Evolutionary conservation across 1,284 basidiomycete genomes (phyloP).

Genomic region (Phenoliferia sp.): DNA sequence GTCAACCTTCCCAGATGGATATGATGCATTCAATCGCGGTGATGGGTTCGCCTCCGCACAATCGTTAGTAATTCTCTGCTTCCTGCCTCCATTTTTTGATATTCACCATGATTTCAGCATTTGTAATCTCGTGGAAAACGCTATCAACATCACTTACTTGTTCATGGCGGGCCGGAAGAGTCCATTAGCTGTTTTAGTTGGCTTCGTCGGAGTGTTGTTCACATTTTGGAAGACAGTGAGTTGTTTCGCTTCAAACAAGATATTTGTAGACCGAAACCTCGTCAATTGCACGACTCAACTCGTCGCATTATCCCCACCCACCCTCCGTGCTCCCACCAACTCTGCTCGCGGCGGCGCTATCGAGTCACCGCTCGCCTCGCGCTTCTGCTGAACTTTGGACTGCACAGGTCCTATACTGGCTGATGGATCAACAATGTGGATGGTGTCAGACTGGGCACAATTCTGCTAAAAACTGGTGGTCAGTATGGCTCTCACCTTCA

Average conservation of each 20-base stretch:
- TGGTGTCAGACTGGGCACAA: slow-evolving; percentile 10
- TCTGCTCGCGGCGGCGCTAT: too few relatives aligned
- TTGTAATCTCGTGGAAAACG: slow-evolving; percentile 73
- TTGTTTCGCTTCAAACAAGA: too few relatives aligned
- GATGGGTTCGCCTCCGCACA: slow-evolving; percentile 63
- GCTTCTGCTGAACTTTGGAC: background rate
- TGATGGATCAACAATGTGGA: slow-evolving; percentile 18
- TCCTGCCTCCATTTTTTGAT: too few relatives aligned
- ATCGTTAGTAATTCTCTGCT: too few relatives aligned
- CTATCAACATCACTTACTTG: slow-evolving; percentile 65
- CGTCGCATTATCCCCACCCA: too few relatives aligned
- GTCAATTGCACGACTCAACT: background rate
- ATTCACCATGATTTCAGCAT: too few relatives aligned
- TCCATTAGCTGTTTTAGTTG: slow-evolving; percentile 64
- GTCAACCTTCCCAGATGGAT: slow-evolving; percentile 49
- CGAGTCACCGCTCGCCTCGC: too few relatives aligned
- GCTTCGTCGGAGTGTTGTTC: slow-evolving; percentile 65
- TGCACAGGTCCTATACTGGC: slow-evolving; percentile 29
- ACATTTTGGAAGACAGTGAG: slow-evolving; percentile 58
- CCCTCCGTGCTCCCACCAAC: too few relatives aligned
- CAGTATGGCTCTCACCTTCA: background rate
- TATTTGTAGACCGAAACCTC: too few relatives aligned
- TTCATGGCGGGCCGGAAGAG: slow-evolving; percentile 57
- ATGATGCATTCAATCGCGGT: slow-evolving; percentile 56
- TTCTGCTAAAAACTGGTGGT: background rate